Evolutionary conservation across 768 basidiomycete species (phyloP), one percentile per base, ranked within the genome.

Genomic region (Myochromella boudieri): DNA sequence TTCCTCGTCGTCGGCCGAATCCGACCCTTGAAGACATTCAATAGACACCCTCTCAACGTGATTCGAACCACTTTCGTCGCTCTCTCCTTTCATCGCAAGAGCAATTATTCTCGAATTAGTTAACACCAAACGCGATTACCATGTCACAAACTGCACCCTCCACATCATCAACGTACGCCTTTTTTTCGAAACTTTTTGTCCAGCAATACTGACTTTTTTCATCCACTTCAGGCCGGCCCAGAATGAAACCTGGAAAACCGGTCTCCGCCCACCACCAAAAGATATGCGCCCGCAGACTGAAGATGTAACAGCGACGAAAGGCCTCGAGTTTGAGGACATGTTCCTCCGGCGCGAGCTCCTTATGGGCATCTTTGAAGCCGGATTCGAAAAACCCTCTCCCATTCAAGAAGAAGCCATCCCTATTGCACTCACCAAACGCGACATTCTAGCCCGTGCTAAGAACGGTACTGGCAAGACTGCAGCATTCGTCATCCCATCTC

Each of bases 321-420:
- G 95, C 51, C 76, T 84, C 58, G 94, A 97, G 64, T 99, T 97
- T 55, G 97, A 99, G 71, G 92, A 95, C 63, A 90, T 94, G 84
- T 81, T 72, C 67, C 78, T 95, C 62, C 82, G 87, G 46, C 83
- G 95, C 56, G 95, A 98, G 70, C 84, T 99, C 51, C 83, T 99
- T 66, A 98, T 99, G 95, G 95, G 95, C 60, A 97, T 98, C 67
- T 99, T 95, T 60, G 94, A 97, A 71, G 97, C 95, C 56, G 95
- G 95, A 47, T 95, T 94, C 65, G 95, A 98, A 71, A 85, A 78
- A 57, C 95, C 95, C 33, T 95, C 92, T 20, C 95, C 95, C 52
- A 97, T 99, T 69, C 95, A 99, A 77, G 95, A 99, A 81, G 91
- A 97, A 74, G 91, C 95, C 43, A 97, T 97, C 60, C 95, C 95